Evolutionary conservation across 2,329 filamentous ascomycete species (phyloP), one percentile per base, ranked within the genome.

Genomic region (Teratosphaeria gauchensis): DNA sequence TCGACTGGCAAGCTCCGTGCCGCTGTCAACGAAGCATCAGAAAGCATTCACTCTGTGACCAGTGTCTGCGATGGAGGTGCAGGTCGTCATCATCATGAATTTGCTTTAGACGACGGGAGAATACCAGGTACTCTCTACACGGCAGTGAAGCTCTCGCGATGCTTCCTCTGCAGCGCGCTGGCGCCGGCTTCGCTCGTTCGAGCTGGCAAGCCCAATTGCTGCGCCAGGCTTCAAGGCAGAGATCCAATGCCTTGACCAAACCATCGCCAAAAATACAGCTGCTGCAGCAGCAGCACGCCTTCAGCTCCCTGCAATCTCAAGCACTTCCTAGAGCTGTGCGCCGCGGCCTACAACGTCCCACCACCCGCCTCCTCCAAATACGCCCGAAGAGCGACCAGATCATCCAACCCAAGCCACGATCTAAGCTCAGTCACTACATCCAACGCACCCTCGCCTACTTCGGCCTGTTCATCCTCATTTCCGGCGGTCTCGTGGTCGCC

Each of bases 391-490:
- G 46, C 54, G 35, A 54, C 58, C 54, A 51, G 28, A 46, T 5
- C 52, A 54, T 56, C 16, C 61, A 57, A n/a, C 33, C 53, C 7
- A 59, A 64, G 54, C 55, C 61, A 16, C 60, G 62, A 8, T 73
- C 51, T 63, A 72, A 32, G 54, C 61, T 79, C 11, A 62, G 76
- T 8, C 76, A 77, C 53, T 84, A 88, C 32, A 14, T 53, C 52
- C 52, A 53, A 31, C 83, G 88, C 65, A 79, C 83, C 33, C 87
- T 91, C 35, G 84, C 88, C 2, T 83, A 82, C 67, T 74, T 90
- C 24, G 94, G 94, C 46, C 85, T 89, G 59, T 88, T 92, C 55
- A 80, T 94, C 42, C 78, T 86, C 7, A 80, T 92, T 55, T 72
- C 89, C 57, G 86, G 88, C 35, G 76, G 81, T 3, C 80, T 88